Conservation (phyloP, 805 yeast genomes). For the Candida qinlingensis region DNA sequence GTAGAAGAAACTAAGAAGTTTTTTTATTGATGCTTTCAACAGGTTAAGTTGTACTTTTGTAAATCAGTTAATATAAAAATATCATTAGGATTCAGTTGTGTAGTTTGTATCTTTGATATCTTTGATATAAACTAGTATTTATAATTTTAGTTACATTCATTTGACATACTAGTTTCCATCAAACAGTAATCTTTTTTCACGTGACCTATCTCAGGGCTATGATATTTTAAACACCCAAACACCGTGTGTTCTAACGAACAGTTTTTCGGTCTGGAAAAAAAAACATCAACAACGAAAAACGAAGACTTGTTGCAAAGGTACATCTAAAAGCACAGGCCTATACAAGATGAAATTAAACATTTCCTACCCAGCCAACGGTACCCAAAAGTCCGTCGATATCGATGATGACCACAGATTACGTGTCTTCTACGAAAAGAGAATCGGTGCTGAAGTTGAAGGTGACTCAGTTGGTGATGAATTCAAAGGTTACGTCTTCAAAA, state of each 20-base stretch:
- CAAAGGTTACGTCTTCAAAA: constrained; percentile 98
- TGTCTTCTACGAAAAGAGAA: constrained; percentile 97
- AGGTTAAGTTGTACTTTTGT: constrained; percentile 15
- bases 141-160: no score
- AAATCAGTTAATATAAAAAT: constrained; percentile 18
- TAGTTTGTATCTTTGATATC: background rate
- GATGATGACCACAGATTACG: constrained; percentile 99
- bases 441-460: constrained; percentile 99
- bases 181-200: background rate
- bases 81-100: constrained; percentile 10
- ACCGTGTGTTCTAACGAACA: background rate
- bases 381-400: constrained; percentile 95
- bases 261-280: constrained; percentile 1
- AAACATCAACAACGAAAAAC: background rate
- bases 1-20: constrained; percentile 30
- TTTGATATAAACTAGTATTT: background rate
- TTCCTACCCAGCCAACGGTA: constrained; percentile 99
- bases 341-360: constrained; percentile 63
- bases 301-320: background rate
- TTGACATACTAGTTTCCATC: no score
- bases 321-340: background rate
- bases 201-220: constrained; percentile 2
- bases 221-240: constrained; percentile 4
- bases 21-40: constrained; percentile 1
- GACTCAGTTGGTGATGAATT: constrained; percentile 96